Evolutionary conservation across 1,284 basidiomycete genomes (phyloP).

Genomic region (Porphyrellus sp.): DNA sequence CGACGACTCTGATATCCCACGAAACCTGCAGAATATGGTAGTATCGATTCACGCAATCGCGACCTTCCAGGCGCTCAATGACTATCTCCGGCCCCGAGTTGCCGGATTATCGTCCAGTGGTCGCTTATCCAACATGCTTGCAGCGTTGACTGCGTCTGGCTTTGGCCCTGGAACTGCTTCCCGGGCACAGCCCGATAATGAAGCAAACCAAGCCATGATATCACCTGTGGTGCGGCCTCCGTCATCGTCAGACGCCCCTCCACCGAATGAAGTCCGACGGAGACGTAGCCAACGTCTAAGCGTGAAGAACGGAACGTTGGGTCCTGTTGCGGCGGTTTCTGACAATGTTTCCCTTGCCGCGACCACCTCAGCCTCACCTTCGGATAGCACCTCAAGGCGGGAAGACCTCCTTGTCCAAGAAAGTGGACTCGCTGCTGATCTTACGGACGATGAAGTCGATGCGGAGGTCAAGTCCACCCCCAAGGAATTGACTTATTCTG

Average conservation of each 20-base stretch:
- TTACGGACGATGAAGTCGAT: conserved; percentile 79
- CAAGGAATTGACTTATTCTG: not conserved
- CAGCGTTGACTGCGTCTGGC: conserved; percentile 81
- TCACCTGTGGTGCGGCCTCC: conserved; percentile 30
- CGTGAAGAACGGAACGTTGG: conserved; percentile 52
- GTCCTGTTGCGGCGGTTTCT: conserved; percentile 22
- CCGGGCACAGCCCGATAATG: conserved; percentile 24
- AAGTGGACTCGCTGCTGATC: conserved; percentile 63
- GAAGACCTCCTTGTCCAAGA: conserved; percentile 62
- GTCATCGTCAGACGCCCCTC: conserved; percentile 26
- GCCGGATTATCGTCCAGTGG: conserved; percentile 67
- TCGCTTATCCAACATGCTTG: conserved; percentile 85
- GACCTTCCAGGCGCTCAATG: conserved; percentile 92
- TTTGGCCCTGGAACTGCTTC: conserved; percentile 45
- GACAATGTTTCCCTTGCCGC: conserved; percentile 25
- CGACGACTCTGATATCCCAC: conserved; percentile 84
- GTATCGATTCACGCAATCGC: conserved; percentile 97
- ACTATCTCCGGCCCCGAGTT: conserved; percentile 88
- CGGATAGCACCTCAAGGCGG: conserved; percentile 18
- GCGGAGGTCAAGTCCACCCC: conserved; percentile 47
- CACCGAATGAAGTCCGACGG: conserved; percentile 46
- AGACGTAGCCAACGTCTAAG: conserved; percentile 83
- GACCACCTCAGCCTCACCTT: conserved; percentile 17
- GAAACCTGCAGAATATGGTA: conserved; percentile 82
- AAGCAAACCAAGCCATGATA: conserved; percentile 21